phyloP scores from a whole-genome alignment of 441 rosid genomes.

The Aquilaria agallochum region DNA sequence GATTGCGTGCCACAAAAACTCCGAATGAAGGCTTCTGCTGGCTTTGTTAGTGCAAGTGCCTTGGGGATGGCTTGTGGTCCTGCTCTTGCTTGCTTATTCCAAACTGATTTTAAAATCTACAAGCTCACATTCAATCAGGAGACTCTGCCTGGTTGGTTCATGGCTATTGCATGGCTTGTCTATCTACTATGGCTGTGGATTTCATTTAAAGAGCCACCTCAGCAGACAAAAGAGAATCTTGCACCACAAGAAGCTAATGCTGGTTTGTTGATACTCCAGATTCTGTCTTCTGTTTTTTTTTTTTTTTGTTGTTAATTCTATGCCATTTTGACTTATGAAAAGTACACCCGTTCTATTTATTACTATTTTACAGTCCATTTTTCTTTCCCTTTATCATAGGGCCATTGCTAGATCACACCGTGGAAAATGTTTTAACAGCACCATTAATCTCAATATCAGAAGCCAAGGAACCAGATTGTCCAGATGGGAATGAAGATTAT shows the following conservation, averaged over 20 bases:
- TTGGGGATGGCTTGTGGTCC: constrained; percentile 67
- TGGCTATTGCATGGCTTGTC: constrained; percentile 45
- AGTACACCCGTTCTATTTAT: not conserved
- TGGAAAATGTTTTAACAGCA: constrained; percentile 27
- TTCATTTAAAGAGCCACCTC: constrained; percentile 37
- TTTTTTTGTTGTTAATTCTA: not conserved
- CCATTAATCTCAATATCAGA: constrained; percentile 30
- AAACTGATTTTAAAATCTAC: constrained; percentile 34
- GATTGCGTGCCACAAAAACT: constrained; percentile 46
- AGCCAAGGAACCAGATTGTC: constrained; percentile 19
- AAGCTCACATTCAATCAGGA: constrained; percentile 40
- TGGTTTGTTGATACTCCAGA: constrained; percentile 26
- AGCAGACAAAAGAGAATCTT: constrained; percentile 15
- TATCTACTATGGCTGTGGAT: constrained; percentile 39
- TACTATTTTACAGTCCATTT: not conserved
- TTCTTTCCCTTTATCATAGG: constrained; percentile 17
- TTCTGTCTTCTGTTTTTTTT: constrained; percentile 4
- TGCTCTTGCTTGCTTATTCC: constrained; percentile 49
- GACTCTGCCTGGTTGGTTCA: constrained; percentile 52
- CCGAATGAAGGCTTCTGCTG: constrained; percentile 52
- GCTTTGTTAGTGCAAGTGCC: constrained; percentile 58
- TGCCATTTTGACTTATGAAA: not conserved
- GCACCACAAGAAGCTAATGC: constrained; percentile 17
- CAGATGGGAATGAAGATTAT: constrained; percentile 27
- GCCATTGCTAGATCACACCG: constrained; percentile 16